phyloP scores from a whole-genome alignment of 305 asterid species.

The Plantago coronopus region DNA sequence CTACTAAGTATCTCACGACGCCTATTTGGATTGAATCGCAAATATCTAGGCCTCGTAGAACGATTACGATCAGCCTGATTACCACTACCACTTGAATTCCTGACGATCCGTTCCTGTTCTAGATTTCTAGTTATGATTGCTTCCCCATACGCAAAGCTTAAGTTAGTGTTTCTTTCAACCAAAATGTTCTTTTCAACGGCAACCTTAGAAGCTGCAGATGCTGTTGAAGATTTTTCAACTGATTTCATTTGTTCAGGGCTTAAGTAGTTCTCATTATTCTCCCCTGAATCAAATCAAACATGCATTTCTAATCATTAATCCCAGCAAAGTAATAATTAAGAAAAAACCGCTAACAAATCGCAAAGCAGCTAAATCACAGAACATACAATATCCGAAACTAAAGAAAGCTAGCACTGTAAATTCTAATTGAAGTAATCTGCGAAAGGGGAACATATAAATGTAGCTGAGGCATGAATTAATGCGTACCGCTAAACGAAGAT shows the following conservation, averaged over 20 bases:
- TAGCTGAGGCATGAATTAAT: too few relatives aligned
- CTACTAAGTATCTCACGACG: slow-evolving; percentile 32
- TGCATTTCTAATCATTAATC: neutral
- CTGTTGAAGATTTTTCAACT: slow-evolving; percentile 41
- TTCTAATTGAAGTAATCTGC: neutral
- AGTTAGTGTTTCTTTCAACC: slow-evolving; percentile 42
- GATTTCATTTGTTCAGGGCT: slow-evolving; percentile 28
- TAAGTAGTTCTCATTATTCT: slow-evolving; percentile 55
- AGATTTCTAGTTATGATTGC: slow-evolving; percentile 16
- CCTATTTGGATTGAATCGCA: slow-evolving; percentile 64
- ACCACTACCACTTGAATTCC: slow-evolving; percentile 20
- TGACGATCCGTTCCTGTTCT: slow-evolving; percentile 17
- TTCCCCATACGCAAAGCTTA: slow-evolving; percentile 19
- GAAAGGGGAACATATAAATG: too few relatives aligned
- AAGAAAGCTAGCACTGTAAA: neutral
- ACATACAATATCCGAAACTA: too few relatives aligned
- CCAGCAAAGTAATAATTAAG: too few relatives aligned
- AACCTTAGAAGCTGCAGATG: slow-evolving; percentile 56
- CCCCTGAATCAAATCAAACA: slow-evolving; percentile 34
- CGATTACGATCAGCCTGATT: slow-evolving; percentile 39
- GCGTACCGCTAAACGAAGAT: slow-evolving; percentile 41
- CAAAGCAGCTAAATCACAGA: too few relatives aligned
- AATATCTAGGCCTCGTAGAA: slow-evolving; percentile 68
- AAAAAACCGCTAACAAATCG: too few relatives aligned
- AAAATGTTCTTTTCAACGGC: slow-evolving; percentile 47